Evolutionary conservation across 2,329 filamentous ascomycete species (phyloP).

Genomic region (Phyllachora maydis): DNA sequence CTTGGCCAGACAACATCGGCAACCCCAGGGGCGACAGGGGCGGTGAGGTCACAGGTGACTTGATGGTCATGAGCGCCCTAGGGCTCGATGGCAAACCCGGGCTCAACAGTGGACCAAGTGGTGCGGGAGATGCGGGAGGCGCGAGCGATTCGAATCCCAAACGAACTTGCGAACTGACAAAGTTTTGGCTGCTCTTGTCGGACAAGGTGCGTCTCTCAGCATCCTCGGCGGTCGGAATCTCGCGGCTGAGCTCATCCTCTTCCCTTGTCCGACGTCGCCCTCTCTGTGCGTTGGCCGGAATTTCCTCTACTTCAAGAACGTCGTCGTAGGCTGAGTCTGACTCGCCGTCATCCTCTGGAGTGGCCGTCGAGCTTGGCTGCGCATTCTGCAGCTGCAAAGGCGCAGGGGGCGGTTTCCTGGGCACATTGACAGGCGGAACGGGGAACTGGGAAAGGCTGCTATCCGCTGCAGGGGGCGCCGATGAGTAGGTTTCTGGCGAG

Average conservation of each 20-base stretch:
- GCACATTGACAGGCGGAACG: constrained; percentile 32
- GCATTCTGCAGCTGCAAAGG: constrained; percentile 49
- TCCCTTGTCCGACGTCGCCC: constrained; percentile 71
- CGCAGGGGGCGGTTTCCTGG: constrained; percentile 67
- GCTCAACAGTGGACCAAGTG: constrained; percentile 34
- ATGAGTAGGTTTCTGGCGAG: no score
- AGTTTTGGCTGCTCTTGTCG: no score
- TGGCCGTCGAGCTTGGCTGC: constrained; percentile 9
- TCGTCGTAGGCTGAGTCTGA: constrained; percentile 75
- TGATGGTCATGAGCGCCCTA: constrained; percentile 26
- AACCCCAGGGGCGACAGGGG: constrained; percentile 45
- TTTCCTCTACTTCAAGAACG: constrained; percentile 46
- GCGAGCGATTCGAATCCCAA: no score
- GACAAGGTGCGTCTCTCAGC: constrained; percentile 52
- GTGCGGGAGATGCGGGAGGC: no score
- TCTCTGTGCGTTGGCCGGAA: constrained; percentile 22
- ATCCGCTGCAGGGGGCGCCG: no score
- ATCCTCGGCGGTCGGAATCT: constrained; percentile 44
- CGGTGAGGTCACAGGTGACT: constrained; percentile 36
- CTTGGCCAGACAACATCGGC: constrained; percentile 4
- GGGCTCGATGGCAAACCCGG: constrained; percentile 39
- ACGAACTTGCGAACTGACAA: no score
- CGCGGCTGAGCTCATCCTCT: constrained; percentile 66
- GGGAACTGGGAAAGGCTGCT: no score
- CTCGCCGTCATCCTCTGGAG: constrained; percentile 32